A percentile compares a stretch with the other conserved stretches of the same genome.
Evolutionary conservation across 352 stramenopile genomes (phyloP).

Genomic region (Phytophthora chlamydospora): DNA sequence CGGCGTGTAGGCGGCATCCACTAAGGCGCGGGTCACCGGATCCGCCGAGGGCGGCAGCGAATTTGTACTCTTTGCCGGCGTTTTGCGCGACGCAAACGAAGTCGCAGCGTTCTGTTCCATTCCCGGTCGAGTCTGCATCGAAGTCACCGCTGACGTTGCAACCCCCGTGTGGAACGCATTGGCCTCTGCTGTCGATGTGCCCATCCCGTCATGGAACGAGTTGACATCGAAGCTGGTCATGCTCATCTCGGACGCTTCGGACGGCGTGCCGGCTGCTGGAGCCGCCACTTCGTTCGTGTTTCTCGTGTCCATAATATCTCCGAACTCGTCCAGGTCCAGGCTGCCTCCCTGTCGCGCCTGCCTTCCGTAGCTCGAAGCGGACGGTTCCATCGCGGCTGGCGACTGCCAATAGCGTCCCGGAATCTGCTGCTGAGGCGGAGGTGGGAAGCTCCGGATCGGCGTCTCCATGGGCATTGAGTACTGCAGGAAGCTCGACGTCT

Average conservation of each 20-base stretch:
- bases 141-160: not conserved
- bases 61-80: not conserved
- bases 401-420: constrained; percentile 36
- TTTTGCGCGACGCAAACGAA: not conserved
- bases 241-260: constrained; percentile 37
- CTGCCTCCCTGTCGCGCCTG: constrained; percentile 26
- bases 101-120: not conserved
- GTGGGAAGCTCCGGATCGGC: constrained; percentile 34
- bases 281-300: constrained; percentile 4
- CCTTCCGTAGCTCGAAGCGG: constrained; percentile 14
- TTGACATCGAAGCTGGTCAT: constrained; percentile 44
- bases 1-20: constrained; percentile 47
- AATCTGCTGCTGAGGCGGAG: constrained; percentile 27
- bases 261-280: constrained; percentile 1
- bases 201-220: constrained; percentile 41
- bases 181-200: not conserved
- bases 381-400: constrained; percentile 16
- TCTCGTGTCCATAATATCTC: constrained; percentile 43
- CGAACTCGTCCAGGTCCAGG: constrained; percentile 46
- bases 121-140: not conserved
- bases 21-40: constrained; percentile 12
- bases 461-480: constrained; percentile 39
- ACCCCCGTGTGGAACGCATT: constrained; percentile 1
- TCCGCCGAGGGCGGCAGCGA: constrained; percentile 3
- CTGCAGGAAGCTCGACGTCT: constrained; percentile 27